phyloP scores from a whole-genome alignment of 2,329 filamentous ascomycete species.

The Fusarium musae region DNA sequence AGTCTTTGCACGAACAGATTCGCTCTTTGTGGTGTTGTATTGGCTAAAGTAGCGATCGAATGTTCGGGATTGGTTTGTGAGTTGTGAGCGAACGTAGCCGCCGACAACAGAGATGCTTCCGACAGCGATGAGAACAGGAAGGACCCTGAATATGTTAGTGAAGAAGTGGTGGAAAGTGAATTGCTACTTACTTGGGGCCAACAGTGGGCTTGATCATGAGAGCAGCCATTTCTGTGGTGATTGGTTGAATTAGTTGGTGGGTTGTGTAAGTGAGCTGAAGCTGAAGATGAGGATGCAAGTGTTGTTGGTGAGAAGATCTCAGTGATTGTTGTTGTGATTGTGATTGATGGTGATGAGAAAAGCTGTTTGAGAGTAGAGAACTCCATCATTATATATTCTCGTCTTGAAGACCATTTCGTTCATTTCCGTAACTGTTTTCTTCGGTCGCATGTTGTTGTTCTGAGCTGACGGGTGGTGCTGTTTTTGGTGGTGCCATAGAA shows the following conservation, averaged over 20 bases:
- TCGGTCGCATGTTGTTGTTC: slow-evolving; percentile 37
- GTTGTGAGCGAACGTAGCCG: slow-evolving; percentile 34
- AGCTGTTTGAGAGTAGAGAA: not conserved
- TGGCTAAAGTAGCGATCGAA: slow-evolving; percentile 42
- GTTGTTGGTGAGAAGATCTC: slow-evolving; percentile 22
- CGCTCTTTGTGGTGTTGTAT: slow-evolving; percentile 41
- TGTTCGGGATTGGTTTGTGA: slow-evolving; percentile 31
- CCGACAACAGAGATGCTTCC: slow-evolving; percentile 36
- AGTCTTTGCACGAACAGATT: slow-evolving; percentile 31
- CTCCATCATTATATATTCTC: slow-evolving; percentile 29
- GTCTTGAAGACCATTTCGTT: not conserved
- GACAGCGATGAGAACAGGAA: slow-evolving; percentile 38
- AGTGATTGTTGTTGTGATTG: slow-evolving; percentile 17
- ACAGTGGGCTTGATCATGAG: slow-evolving; percentile 34
- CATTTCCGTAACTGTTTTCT: slow-evolving; percentile 11
- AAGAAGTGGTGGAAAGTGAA: not conserved
- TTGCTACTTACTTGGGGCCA: slow-evolving; percentile 33
- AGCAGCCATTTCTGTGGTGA: slow-evolving; percentile 34
- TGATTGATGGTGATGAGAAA: slow-evolving; percentile 23
- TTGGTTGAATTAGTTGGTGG: slow-evolving; percentile 27
- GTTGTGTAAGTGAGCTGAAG: slow-evolving; percentile 22
- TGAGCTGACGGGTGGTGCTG: slow-evolving; percentile 29
- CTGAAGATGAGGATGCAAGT: slow-evolving; percentile 4
- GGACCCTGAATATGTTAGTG: slow-evolving; percentile 15
- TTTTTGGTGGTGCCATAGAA: slow-evolving; percentile 40